phyloP scores from a whole-genome alignment of 2,329 filamentous ascomycete genomes.

The Grosmannia clavigera region DNA sequence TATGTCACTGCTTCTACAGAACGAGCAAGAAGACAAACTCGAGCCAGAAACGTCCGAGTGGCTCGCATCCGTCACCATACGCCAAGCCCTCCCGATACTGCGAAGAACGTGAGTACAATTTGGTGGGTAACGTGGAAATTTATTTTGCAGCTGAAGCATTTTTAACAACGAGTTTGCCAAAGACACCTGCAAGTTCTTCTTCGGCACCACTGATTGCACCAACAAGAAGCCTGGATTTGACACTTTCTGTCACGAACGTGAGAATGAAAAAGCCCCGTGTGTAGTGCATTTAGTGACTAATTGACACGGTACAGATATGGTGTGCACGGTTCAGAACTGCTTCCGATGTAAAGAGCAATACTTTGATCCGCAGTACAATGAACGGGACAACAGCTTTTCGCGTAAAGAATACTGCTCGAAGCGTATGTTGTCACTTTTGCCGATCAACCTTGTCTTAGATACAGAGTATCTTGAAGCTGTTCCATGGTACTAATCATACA shows the following conservation, averaged over 20 bases:
- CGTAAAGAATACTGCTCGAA: conserved; percentile 7
- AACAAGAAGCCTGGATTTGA: conserved; percentile 3
- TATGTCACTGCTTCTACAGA: neutral
- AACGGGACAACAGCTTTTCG: neutral
- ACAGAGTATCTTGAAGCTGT: neutral
- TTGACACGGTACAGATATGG: neutral
- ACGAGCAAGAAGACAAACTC: neutral
- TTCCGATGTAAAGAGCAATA: conserved; percentile 3
- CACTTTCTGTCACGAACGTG: conserved; percentile 6
- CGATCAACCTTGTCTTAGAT: neutral
- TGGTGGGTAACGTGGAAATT: neutral
- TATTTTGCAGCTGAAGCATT: no score
- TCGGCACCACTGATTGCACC: neutral
- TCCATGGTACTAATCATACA: neutral
- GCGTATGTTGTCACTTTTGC: neutral
- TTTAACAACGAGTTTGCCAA: neutral
- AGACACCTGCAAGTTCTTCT: conserved; percentile 12
- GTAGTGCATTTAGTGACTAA: neutral
- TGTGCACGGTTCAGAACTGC: neutral
- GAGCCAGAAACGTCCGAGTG: no score
- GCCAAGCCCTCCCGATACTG: neutral
- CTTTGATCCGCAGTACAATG: neutral
- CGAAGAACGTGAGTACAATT: neutral
- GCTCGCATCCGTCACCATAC: neutral
- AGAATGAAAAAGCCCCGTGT: neutral